Evolutionary conservation across 73 alveolate genomes (phyloP), one percentile per base, ranked within the genome.

Genomic region (Effrenium voratum): DNA sequence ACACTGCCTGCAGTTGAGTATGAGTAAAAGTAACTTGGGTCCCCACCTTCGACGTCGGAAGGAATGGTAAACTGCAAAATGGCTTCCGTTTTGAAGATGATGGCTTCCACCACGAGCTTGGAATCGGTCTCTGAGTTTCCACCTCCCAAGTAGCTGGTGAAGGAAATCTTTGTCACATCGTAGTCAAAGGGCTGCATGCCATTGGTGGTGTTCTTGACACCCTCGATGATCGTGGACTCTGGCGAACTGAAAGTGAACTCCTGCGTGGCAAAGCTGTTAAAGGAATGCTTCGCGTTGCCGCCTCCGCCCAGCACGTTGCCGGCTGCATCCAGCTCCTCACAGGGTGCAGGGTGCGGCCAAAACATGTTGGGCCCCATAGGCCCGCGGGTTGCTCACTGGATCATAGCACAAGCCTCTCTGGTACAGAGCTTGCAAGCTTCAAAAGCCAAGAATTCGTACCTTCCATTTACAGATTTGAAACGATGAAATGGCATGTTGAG

Each of bases 201-300:
- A 46, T 46, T 4, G 43, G 46, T 72, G 1, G 44, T 36, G 19
- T 36, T 52, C 68, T 44, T 40, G 34, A 80, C 91, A 3, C 91
- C 91, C 28, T 41, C n/a, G 34, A 80, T 80, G 45, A 72, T 80
- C 45, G n/a, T 47, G n/a, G 72, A 70, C 72, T 24, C 40, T 6
- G 91, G 91, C 28, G 46, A 28, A 28, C 72, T 43, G 91, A 80
- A 80, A 3, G 91, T 80, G 34, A 80, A 80, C 6, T 36, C 26
- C 59, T 80, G 91, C 13, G 91, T 80, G 91, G 91, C 91, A 80
- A 80, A 80, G 73, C 91, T 80, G 91, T 80, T 80, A 72, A 80
- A 80, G 91, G 91, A 80, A 26, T 80, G 91, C 91, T 80, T 80
- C n/a, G 66, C 91, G 8, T 6, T 30, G 57, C 91, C 91, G 34